Percentiles rank a stretch among this genome's conserved stretches.
These are phyloP conservation scores for Apiospora phragmitis DNA, from an alignment of 2,329 filamentous ascomycete genomes.

Conservation along the genomic window DNA sequence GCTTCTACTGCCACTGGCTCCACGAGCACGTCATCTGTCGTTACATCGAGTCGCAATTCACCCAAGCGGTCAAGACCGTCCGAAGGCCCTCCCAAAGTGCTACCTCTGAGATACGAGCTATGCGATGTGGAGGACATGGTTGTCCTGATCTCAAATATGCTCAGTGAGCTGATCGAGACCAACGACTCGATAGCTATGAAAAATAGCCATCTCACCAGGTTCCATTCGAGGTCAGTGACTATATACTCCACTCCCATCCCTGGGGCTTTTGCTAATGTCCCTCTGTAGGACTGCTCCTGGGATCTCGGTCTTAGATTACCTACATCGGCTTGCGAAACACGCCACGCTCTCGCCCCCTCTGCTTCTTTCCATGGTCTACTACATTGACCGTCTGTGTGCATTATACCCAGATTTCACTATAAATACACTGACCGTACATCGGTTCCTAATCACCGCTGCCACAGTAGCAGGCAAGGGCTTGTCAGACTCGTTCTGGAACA, in stretches of 20 bases:
- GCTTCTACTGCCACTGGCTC: conserved; percentile 19
- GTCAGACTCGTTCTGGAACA: conserved; percentile 98
- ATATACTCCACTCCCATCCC: neutral
- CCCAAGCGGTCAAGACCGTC: conserved; percentile 58
- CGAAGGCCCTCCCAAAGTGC: conserved; percentile 51
- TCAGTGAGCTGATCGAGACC: conserved; percentile 89
- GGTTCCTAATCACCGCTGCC: conserved; percentile 92
- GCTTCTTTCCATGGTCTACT: conserved; percentile 98
- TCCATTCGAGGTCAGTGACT: conserved; percentile 77
- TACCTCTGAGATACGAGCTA: conserved; percentile 77
- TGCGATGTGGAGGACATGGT: conserved; percentile 86
- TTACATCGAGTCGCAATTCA: conserved; percentile 35
- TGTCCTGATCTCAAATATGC: conserved; percentile 88
- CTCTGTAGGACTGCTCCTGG: conserved; percentile 66
- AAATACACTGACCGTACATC: conserved; percentile 93
- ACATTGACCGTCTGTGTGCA: conserved; percentile 92
- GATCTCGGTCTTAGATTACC: conserved; percentile 92
- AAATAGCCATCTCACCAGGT: conserved; percentile 85
- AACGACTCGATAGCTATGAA: conserved; percentile 87
- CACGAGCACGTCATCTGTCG: conserved; percentile 28
- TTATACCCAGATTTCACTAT: conserved; percentile 95
- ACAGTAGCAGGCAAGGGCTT: conserved; percentile 95
- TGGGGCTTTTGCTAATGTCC: neutral
- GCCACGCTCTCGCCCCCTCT: conserved; percentile 91
- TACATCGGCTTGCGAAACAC: conserved; percentile 89